These are phyloP conservation scores for Acacia melanoxylon DNA, from an alignment of 306 rosid species.

Conservation along the genomic window DNA sequence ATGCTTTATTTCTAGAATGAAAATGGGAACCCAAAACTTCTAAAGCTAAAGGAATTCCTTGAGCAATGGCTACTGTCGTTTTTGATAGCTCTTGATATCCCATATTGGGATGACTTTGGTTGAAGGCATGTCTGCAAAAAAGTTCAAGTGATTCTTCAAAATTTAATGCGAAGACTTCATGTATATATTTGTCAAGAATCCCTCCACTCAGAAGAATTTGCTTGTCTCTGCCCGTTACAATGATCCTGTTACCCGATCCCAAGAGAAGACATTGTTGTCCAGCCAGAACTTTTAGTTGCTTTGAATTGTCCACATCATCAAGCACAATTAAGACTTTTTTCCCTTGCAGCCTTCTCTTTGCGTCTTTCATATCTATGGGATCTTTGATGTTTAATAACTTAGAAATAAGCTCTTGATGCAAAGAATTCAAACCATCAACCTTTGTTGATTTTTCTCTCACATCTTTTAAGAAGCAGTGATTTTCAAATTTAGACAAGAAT, in stretches of 20 bases:
- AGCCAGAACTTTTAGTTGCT: neutral
- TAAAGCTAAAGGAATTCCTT: neutral
- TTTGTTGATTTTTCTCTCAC: neutral
- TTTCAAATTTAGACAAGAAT: no score
- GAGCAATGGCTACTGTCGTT: neutral
- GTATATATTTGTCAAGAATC: neutral
- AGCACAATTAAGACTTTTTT: neutral
- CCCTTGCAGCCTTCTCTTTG: neutral
- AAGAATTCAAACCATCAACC: neutral
- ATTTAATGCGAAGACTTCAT: neutral
- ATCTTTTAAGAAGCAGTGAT: neutral
- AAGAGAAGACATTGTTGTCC: neutral
- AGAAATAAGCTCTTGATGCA: neutral
- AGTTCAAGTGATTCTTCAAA: neutral
- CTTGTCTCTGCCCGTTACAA: neutral
- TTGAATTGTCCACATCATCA: neutral
- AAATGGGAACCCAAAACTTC: neutral
- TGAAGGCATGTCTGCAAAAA: neutral
- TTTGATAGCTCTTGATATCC: neutral
- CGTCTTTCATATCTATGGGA: fast-evolving
- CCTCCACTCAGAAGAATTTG: neutral
- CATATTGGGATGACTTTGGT: neutral
- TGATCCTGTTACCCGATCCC: neutral
- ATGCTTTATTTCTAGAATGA: neutral
- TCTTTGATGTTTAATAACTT: neutral